Conservation (phyloP, 768 basidiomycete species). For the Roridomyces roridus region DNA sequence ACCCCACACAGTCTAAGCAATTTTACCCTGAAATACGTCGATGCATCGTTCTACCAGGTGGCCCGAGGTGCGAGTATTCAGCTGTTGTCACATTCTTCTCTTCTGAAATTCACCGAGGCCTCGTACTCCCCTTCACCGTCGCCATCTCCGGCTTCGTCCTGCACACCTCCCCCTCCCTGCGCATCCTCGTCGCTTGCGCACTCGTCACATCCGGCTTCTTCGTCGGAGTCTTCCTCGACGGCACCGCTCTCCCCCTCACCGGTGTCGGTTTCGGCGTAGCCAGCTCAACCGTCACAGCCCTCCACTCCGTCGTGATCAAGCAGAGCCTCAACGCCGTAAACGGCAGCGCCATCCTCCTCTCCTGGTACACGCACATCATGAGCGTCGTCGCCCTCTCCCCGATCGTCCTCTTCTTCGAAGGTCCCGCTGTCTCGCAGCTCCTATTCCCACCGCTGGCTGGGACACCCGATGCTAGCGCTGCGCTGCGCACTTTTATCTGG, state of each 20-base stretch:
- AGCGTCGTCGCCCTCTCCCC: slow-evolving; percentile 79
- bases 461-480: slow-evolving; percentile 45
- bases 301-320: slow-evolving; percentile 96
- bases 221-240: slow-evolving; percentile 86
- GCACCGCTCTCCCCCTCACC: slow-evolving; percentile 57
- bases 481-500: slow-evolving; percentile 72
- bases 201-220: slow-evolving; percentile 94
- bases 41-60: slow-evolving; percentile 95
- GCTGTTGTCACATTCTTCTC: too few relatives aligned
- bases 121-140: slow-evolving; percentile 94
- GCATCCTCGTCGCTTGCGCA: slow-evolving; percentile 75
- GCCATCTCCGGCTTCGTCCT: slow-evolving; percentile 81
- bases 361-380: slow-evolving; percentile 91
- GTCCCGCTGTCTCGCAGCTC: slow-evolving; percentile 64
- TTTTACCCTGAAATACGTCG: slow-evolving; percentile 91
- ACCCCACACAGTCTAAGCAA: slow-evolving; percentile 72
- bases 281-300: slow-evolving; percentile 85
- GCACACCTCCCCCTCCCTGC: slow-evolving; percentile 74
- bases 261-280: slow-evolving; percentile 85
- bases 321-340: slow-evolving; percentile 79
- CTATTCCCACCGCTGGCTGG: slow-evolving; percentile 52
- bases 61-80: too few relatives aligned
- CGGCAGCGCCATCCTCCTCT: slow-evolving; percentile 84
- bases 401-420: slow-evolving; percentile 77
- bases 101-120: too few relatives aligned